These are phyloP conservation scores for Lipomyces starkeyi DNA, from an alignment of 805 yeast species.

Conservation along the genomic window DNA sequence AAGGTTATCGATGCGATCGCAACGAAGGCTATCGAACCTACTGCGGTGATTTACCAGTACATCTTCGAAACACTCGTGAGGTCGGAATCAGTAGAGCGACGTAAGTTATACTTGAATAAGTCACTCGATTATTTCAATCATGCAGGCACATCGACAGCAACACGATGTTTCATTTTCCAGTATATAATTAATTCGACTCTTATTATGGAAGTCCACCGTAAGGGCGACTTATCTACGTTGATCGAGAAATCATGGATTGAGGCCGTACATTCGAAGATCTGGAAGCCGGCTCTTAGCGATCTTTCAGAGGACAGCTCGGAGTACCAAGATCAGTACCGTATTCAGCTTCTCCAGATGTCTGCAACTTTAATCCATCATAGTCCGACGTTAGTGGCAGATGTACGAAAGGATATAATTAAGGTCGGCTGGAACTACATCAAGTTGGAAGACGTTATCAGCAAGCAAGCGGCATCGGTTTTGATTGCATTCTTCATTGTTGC, in stretches of 20 bases:
- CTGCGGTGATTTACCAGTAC: constrained; percentile 59
- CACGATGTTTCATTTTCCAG: constrained; percentile 67
- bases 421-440: constrained; percentile 94
- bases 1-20: constrained; percentile 53
- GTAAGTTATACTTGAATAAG: constrained; percentile 58
- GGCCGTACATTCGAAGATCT: constrained; percentile 64
- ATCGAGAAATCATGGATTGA: constrained; percentile 65
- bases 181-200: constrained; percentile 70
- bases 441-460: constrained; percentile 83
- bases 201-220: constrained; percentile 59
- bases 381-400: constrained; percentile 61
- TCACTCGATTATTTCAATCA: constrained; percentile 59
- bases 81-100: constrained; percentile 53
- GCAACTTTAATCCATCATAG: constrained; percentile 75
- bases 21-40: constrained; percentile 54
- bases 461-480: constrained; percentile 90
- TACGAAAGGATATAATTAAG: constrained; percentile 83
- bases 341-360: constrained; percentile 81
- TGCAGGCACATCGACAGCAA: constrained; percentile 53
- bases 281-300: constrained; percentile 61
- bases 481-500: constrained; percentile 85
- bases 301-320: constrained; percentile 66
- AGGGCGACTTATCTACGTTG: constrained; percentile 56
- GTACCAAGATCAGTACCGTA: constrained; percentile 71
- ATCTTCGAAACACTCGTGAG: constrained; percentile 63